A percentile compares a stretch with the other conserved stretches of the same genome.
phyloP scores from a whole-genome alignment of 352 stramenopile genomes.

The Phytophthora pisi region DNA sequence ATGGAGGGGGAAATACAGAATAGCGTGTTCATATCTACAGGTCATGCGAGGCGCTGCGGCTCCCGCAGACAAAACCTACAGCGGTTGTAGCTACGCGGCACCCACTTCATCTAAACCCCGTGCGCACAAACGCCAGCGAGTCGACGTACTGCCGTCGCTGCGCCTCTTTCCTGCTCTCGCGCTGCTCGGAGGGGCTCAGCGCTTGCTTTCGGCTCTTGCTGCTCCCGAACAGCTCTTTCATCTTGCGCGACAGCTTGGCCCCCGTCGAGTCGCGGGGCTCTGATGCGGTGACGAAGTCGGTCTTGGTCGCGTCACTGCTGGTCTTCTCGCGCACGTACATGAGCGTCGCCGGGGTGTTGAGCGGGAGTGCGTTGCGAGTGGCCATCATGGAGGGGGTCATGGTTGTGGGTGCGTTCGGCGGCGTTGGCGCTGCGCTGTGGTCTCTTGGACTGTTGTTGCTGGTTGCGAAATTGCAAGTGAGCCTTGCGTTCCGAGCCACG shows the following conservation, averaged over 20 bases:
- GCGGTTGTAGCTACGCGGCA: not conserved
- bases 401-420: not conserved
- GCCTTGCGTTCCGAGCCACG: slow-evolving; percentile 47
- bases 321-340: slow-evolving; percentile 26
- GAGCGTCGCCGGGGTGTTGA: slow-evolving; percentile 20
- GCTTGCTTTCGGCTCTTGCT: slow-evolving; percentile 3
- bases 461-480: slow-evolving; percentile 57
- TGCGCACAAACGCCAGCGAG: slow-evolving; percentile 11
- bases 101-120: slow-evolving; percentile 1
- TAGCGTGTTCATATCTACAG: not conserved
- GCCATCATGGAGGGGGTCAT: slow-evolving; percentile 12
- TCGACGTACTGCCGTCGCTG: slow-evolving; percentile 4
- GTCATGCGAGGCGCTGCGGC: not conserved
- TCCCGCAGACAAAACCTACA: not conserved
- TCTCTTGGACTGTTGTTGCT: not conserved
- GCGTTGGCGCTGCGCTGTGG: not conserved
- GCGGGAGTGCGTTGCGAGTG: slow-evolving; percentile 22
- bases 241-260: slow-evolving; percentile 11
- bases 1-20: not conserved
- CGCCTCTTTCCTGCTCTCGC: too few relatives aligned
- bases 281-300: not conserved
- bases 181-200: not conserved
- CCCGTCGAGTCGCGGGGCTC: slow-evolving; percentile 9
- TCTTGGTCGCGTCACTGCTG: not conserved
- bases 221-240: slow-evolving; percentile 12